phyloP scores from a whole-genome alignment of 164 flowering plant species.

The Aristolochia contorta region DNA sequence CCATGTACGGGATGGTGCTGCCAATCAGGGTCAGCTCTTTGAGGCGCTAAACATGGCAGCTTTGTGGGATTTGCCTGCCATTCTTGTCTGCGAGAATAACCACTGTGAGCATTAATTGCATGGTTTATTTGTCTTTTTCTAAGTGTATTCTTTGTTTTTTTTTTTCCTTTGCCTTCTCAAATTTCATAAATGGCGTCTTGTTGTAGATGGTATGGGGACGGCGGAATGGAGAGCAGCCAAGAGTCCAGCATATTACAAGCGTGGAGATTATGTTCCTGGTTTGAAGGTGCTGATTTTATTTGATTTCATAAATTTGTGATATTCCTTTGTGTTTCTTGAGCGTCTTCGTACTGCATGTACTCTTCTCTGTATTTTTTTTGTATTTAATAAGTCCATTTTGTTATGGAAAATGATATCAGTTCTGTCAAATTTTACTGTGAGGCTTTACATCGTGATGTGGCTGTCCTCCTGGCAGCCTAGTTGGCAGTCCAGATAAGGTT shows the following conservation, averaged over 20 bases:
- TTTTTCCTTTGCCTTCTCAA: not conserved
- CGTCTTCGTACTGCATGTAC: no score
- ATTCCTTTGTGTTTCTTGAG: no score
- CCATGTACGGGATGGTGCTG: constrained; percentile 93
- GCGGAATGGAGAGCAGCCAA: constrained; percentile 99
- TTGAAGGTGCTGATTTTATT: constrained; percentile 50
- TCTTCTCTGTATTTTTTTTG: no score
- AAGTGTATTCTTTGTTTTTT: not conserved
- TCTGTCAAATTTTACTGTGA: no score
- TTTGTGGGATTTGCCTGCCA: constrained; percentile 87
- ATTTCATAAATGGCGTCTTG: constrained; percentile 1
- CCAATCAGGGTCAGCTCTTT: constrained; percentile 96
- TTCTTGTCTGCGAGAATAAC: constrained; percentile 96
- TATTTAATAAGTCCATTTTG: no score
- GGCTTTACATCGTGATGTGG: no score
- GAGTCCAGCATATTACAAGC: constrained; percentile 91
- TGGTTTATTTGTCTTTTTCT: not conserved
- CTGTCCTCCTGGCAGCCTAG: no score
- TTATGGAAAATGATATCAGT: no score
- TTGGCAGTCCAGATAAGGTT: no score
- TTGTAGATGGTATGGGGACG: constrained; percentile 98
- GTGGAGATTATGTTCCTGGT: constrained; percentile 98
- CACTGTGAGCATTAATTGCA: constrained; percentile 41
- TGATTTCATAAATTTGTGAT: not conserved
- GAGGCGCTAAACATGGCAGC: constrained; percentile 95